Percentiles rank a stretch among this genome's conserved stretches.
These are phyloP conservation scores for Albifimbria verrucaria DNA, from an alignment of 2,329 filamentous ascomycete genomes.

Conservation along the genomic window DNA sequence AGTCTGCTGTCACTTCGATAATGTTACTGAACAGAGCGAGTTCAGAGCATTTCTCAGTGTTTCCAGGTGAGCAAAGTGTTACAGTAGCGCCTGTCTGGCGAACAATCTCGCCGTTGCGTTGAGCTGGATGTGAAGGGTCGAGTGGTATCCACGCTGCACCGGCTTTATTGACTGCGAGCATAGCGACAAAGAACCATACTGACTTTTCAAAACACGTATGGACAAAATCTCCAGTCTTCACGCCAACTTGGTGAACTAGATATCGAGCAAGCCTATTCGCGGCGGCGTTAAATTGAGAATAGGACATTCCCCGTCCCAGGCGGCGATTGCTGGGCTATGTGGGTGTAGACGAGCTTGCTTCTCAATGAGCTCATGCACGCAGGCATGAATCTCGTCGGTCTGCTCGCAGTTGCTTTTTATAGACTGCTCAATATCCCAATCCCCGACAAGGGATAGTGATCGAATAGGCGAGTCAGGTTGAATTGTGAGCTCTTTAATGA, in stretches of 20 bases:
- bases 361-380: constrained; percentile 8
- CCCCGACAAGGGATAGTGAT: too few relatives aligned
- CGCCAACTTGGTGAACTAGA: constrained; percentile 9
- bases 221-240: constrained; percentile 10
- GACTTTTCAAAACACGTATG: constrained; percentile 10
- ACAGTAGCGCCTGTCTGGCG: not conserved
- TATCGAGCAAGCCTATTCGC: constrained; percentile 8
- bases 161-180: constrained; percentile 12
- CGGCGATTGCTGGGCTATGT: not conserved
- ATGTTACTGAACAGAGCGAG: too few relatives aligned
- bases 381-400: not conserved
- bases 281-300: constrained; percentile 25
- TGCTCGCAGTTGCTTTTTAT: too few relatives aligned
- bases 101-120: not conserved
- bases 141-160: constrained; percentile 12
- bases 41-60: constrained; percentile 1
- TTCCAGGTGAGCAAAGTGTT: constrained; percentile 1
- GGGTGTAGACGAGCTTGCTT: constrained; percentile 4
- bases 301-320: constrained; percentile 31
- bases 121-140: constrained; percentile 6
- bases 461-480: too few relatives aligned
- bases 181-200: constrained; percentile 12
- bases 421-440: too few relatives aligned
- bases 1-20: not conserved
- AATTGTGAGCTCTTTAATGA: too few relatives aligned